These are phyloP conservation scores for Polygonum aviculare DNA, from an alignment of 148 eudicot genomes.

Conservation along the genomic window DNA sequence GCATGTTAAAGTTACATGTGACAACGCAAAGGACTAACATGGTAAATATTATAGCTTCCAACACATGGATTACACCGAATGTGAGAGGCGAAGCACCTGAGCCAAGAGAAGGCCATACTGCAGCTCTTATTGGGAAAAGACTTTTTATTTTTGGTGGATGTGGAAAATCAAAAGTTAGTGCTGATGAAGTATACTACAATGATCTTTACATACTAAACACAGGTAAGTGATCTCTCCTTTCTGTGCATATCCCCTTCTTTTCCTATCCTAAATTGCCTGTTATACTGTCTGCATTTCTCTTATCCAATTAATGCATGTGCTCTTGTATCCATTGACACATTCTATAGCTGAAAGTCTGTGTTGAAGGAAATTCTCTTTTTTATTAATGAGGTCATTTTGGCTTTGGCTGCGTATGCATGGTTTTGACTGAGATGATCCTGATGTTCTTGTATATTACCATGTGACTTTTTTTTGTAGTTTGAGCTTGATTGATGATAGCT, in stretches of 20 bases:
- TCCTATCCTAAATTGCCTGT: not conserved
- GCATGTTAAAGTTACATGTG: not conserved
- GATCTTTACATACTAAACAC: constrained; percentile 81
- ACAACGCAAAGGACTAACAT: not conserved
- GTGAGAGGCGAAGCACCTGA: constrained; percentile 74
- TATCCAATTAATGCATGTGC: not conserved
- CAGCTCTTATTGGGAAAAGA: constrained; percentile 69
- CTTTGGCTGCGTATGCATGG: not conserved
- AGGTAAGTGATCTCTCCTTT: constrained; percentile 22
- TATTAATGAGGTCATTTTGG: not conserved
- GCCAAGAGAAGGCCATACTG: constrained; percentile 95
- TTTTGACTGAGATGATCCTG: not conserved
- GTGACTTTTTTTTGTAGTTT: not conserved
- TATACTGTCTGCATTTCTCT: not conserved
- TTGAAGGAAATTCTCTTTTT: not conserved
- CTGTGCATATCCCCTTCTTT: not conserved
- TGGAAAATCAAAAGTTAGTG: constrained; percentile 50
- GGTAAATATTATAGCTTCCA: constrained; percentile 37
- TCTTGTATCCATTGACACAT: not conserved
- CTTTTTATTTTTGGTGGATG: constrained; percentile 95
- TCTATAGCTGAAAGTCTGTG: not conserved
- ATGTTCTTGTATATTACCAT: not conserved
- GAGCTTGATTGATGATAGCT: not conserved
- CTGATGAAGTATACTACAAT: constrained; percentile 55
- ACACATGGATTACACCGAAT: constrained; percentile 73